Conservation (phyloP, 1,284 basidiomycete species). For the Moniliella sp. region DNA sequence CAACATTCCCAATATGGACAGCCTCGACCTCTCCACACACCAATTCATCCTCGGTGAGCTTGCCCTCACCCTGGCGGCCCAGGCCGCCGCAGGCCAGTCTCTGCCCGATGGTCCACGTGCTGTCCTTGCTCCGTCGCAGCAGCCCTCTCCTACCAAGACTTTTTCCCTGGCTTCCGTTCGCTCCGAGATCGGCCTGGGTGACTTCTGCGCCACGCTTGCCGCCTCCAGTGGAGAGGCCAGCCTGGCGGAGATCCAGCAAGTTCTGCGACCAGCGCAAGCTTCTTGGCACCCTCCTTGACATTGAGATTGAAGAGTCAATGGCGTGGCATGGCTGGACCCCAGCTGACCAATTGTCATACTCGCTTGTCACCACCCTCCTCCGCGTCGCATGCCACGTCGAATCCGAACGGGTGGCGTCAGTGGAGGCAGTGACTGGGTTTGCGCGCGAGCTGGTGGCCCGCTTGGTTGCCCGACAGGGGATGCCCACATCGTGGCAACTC, state of each 20-base stretch:
- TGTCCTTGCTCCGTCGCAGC: slow-evolving; percentile 9
- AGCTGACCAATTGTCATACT: slow-evolving; percentile 23
- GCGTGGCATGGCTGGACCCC: slow-evolving; percentile 16
- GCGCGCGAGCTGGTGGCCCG: slow-evolving; percentile 6
- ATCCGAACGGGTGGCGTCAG: slow-evolving; percentile 43
- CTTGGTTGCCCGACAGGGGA: slow-evolving; percentile 37
- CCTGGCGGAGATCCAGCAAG: slow-evolving; percentile 13
- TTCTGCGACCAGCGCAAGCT: slow-evolving; percentile 17
- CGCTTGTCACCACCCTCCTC: slow-evolving; percentile 39
- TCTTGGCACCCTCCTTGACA: slow-evolving; percentile 8
- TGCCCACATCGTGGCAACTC: slow-evolving; percentile 50
- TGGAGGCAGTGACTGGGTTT: slow-evolving; percentile 11
- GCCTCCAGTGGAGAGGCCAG: slow-evolving; percentile 9
- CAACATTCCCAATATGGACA: no score
- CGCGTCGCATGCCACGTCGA: slow-evolving; percentile 42
- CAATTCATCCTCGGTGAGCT: slow-evolving; percentile 60
- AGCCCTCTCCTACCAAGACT: slow-evolving; percentile 1
- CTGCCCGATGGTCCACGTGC: slow-evolving; percentile 8
- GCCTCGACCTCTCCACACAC: slow-evolving; percentile 47
- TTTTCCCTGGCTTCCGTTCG: no score
- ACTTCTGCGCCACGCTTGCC: slow-evolving; percentile 25
- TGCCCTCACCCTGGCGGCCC: slow-evolving; percentile 42
- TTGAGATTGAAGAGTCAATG: slow-evolving; percentile 16
- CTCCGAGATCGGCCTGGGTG: slow-evolving; percentile 27
- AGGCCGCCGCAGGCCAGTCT: slow-evolving; percentile 12